These are phyloP conservation scores for Boletus rex-veris DNA, from an alignment of 768 basidiomycete genomes.

Conservation along the genomic window DNA sequence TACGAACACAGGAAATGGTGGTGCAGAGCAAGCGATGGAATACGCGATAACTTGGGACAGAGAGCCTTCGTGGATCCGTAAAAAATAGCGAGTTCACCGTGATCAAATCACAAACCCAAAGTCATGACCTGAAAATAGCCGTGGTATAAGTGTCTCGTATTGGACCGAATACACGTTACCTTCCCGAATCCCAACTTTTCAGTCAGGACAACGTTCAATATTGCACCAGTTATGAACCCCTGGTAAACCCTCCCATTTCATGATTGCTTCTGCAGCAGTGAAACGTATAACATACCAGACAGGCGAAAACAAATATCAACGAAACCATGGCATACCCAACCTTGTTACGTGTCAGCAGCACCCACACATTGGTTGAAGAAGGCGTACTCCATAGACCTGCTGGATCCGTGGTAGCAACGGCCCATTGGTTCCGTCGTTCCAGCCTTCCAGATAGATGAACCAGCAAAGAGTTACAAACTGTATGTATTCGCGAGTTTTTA, in stretches of 20 bases:
- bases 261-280: background rate
- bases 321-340: conserved; percentile 52
- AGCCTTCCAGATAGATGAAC: conserved; percentile 61
- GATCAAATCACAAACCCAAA: conserved; percentile 26
- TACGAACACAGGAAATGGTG: conserved; percentile 61
- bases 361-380: background rate
- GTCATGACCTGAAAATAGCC: conserved; percentile 35
- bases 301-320: conserved; percentile 51
- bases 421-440: conserved; percentile 59
- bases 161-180: conserved; percentile 17
- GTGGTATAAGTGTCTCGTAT: background rate
- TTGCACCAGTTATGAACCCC: conserved; percentile 45
- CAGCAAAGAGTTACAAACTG: conserved; percentile 57
- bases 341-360: conserved; percentile 24
- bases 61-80: conserved; percentile 32
- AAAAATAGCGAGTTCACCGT: background rate
- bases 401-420: conserved; percentile 74
- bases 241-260: conserved; percentile 23
- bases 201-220: conserved; percentile 45
- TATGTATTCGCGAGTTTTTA: conserved; percentile 26
- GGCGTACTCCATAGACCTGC: conserved; percentile 44
- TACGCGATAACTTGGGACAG: conserved; percentile 37
- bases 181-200: conserved; percentile 34
- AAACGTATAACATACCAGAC: conserved; percentile 32
- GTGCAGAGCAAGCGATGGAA: conserved; percentile 40